These are phyloP conservation scores for Porogramme epimiltina DNA, from an alignment of 1,284 basidiomycete genomes.

Conservation along the genomic window DNA sequence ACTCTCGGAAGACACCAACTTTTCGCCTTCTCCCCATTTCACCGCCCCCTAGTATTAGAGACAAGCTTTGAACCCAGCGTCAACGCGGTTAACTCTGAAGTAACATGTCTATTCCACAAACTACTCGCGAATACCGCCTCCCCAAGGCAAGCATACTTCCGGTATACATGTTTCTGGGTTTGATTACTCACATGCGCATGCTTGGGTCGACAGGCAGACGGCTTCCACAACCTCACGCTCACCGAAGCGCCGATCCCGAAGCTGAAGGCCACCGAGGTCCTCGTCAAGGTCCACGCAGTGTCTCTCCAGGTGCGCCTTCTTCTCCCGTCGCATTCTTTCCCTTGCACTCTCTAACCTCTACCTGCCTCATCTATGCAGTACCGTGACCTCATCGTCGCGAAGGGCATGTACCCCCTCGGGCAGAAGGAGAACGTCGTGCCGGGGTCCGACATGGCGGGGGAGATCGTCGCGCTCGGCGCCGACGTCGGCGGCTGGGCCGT, in stretches of 20 bases:
- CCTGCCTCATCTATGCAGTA: slow-evolving; percentile 29
- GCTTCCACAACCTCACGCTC: slow-evolving; percentile 35
- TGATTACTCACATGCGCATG: not conserved
- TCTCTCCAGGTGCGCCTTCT: slow-evolving; percentile 39
- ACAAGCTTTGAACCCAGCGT: too few relatives aligned
- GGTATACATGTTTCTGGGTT: too few relatives aligned
- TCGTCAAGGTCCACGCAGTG: slow-evolving; percentile 53
- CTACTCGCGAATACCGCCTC: slow-evolving; percentile 37
- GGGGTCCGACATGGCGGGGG: slow-evolving; percentile 64
- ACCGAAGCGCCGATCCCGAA: slow-evolving; percentile 32
- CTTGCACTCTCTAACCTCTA: too few relatives aligned
- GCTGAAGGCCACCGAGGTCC: slow-evolving; percentile 43
- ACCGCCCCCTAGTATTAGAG: not conserved
- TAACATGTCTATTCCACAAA: slow-evolving; percentile 30
- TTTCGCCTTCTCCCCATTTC: not conserved
- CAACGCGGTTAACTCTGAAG: too few relatives aligned
- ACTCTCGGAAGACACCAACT: too few relatives aligned
- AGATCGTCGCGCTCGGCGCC: slow-evolving; percentile 54
- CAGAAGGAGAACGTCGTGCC: slow-evolving; percentile 45
- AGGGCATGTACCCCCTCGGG: slow-evolving; percentile 33
- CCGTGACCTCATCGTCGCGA: slow-evolving; percentile 44
- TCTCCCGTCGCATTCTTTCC: too few relatives aligned
- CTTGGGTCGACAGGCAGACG: slow-evolving; percentile 25
- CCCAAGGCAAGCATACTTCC: too few relatives aligned
- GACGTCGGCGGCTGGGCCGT: slow-evolving; percentile 41